Base-by-base conservation (phyloP, 805 yeast genomes). In the Candida caryicola region DNA sequence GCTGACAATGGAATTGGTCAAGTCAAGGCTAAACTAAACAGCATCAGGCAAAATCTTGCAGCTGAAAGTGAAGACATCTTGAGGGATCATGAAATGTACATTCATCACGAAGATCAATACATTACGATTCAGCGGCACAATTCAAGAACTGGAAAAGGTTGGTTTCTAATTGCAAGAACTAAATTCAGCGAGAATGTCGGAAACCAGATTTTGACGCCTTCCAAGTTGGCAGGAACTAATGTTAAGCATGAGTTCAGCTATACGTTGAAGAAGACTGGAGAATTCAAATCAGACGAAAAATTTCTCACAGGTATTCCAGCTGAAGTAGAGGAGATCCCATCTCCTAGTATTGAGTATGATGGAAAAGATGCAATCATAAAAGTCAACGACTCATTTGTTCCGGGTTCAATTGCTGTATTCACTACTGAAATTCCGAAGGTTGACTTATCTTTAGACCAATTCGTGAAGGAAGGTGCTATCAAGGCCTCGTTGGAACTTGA, bases 51-150 rank as follows among this genome's bases (percentile, higher is more conserved):
- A 29, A 59, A 69, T 8, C 70, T 85, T 34, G 79, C 87, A 1
- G 60, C 59, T 16, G 79, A 81, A 43, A 67, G 73, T 45, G 66
- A 70, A 29, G 95, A 86, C 46, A 69, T 71, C 33, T 43, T 54
- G 32, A 69, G 69, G 36, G 73, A 70, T 41, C 85, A 85, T 50
- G 97, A 91, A 61, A 88, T 86, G 85, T 91, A 86, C 58, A 85
- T 91, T 29, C 97, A 91, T 55, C 96, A 86, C 53, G 95, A 89
- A 46, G 96, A 86, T 10, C 95, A 90, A 59, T 91, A 74, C 59
- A 86, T 91, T 41, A 90, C 97, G 0, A 80, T 91, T 38, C 97
- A 91, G 59, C 71, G 98, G 49, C 76, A 81, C 18, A 86, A 87
- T 56, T 83, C 95, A 0, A 75, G 79, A 46, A 80, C 88, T 2